Conservation (phyloP, 169 alveolate genomes). For the Plasmodium gallinaceum region DNA sequence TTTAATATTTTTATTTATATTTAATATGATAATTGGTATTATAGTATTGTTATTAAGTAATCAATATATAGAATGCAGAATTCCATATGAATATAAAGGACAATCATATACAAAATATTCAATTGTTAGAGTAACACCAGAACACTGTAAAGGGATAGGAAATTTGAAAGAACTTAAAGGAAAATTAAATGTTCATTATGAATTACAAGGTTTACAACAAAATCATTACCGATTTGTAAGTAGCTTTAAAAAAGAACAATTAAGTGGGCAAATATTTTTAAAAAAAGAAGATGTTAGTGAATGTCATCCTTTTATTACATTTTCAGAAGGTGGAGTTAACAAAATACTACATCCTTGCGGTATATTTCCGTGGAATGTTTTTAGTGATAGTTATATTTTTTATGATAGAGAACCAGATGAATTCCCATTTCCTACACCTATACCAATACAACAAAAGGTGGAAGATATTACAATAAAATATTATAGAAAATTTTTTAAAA, state of each 20-base stretch:
- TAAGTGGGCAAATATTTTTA: constrained; percentile 40
- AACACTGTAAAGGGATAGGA: constrained; percentile 52
- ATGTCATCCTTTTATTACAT: constrained; percentile 66
- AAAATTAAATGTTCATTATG: constrained; percentile 63
- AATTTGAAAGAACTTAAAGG: constrained; percentile 46
- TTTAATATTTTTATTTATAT: constrained; percentile 40
- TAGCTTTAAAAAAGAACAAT: constrained; percentile 48
- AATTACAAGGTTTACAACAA: constrained; percentile 48
- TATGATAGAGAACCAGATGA: constrained; percentile 71
- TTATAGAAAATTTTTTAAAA: constrained; percentile 60
- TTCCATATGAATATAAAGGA: constrained; percentile 64
- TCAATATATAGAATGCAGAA: constrained; percentile 60
- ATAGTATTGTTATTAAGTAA: constrained; percentile 28
- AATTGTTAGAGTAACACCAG: constrained; percentile 58
- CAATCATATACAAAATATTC: constrained; percentile 68
- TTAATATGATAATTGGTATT: constrained; percentile 36
- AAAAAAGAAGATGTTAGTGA: constrained; percentile 32
- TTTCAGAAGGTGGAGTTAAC: constrained; percentile 58
- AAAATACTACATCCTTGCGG: constrained; percentile 85
- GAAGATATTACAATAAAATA: constrained; percentile 71
- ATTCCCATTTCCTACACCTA: constrained; percentile 42
- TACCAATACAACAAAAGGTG: constrained; percentile 40
- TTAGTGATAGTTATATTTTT: constrained; percentile 78
- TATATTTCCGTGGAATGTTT: constrained; percentile 79
- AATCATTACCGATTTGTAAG: constrained; percentile 48